These are phyloP conservation scores for Sporothrix variecibatus DNA, from an alignment of 2,329 filamentous ascomycete genomes.

Conservation along the genomic window DNA sequence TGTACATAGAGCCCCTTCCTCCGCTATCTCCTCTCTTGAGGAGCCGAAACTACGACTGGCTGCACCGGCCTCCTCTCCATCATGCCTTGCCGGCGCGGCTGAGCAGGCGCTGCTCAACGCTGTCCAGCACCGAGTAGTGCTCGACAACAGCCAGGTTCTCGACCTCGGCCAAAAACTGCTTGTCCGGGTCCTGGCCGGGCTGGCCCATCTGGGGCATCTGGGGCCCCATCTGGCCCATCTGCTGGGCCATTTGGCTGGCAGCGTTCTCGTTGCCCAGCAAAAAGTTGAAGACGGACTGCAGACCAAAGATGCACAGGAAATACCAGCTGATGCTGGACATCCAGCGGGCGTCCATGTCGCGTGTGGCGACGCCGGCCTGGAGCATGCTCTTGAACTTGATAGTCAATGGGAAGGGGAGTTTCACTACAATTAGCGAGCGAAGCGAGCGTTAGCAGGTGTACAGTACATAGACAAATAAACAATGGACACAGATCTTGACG, in stretches of 20 bases:
- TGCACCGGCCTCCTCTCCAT: neutral
- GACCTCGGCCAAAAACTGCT: slow-evolving; percentile 87
- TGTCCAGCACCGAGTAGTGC: slow-evolving; percentile 87
- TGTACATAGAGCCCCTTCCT: neutral
- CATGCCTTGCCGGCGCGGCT: slow-evolving; percentile 42
- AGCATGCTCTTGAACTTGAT: slow-evolving; percentile 99
- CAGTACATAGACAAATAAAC: too few relatives aligned
- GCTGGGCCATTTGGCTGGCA: slow-evolving; percentile 87
- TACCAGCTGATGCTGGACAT: slow-evolving; percentile 99
- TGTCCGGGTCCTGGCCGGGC: slow-evolving; percentile 91
- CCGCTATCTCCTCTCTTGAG: neutral
- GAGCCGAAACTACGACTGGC: neutral
- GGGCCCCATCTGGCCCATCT: slow-evolving; percentile 76
- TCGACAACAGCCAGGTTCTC: slow-evolving; percentile 96
- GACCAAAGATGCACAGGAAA: slow-evolving; percentile 93
- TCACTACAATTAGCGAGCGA: slow-evolving; percentile 59
- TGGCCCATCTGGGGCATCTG: slow-evolving; percentile 59
- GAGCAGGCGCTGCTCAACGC: slow-evolving; percentile 82
- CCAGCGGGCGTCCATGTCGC: slow-evolving; percentile 96
- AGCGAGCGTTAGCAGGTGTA: neutral
- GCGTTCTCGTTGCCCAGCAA: slow-evolving; percentile 94
- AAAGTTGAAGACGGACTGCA: slow-evolving; percentile 97
- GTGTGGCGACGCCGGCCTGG: slow-evolving; percentile 92
- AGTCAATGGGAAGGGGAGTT: slow-evolving; percentile 94
- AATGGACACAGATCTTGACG: too few relatives aligned